Evolutionary conservation across 2,329 filamentous ascomycete genomes (phyloP).

Genomic region (Paracoccidioides brasiliensis): DNA sequence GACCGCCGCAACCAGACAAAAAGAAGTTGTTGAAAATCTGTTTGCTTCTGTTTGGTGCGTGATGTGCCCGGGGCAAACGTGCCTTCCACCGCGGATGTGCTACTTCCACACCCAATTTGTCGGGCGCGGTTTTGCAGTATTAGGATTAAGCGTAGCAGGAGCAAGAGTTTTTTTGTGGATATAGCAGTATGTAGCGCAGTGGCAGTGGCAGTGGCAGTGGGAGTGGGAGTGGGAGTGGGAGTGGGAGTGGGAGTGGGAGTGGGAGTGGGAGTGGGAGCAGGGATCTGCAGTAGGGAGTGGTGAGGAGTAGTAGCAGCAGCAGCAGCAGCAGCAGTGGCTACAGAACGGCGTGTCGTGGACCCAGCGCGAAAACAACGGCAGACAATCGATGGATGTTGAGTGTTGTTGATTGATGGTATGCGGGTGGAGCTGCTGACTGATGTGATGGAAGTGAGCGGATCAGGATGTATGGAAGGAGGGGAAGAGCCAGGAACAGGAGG

Average conservation of each 20-base stretch:
- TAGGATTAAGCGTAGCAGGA: too few species aligned
- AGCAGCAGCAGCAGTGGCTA: too few species aligned
- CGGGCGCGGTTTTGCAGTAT: neutral
- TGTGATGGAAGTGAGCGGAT: neutral
- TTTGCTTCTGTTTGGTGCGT: neutral
- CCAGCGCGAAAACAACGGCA: neutral
- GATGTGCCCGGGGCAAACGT: neutral
- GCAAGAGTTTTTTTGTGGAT: too few species aligned
- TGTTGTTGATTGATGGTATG: too few species aligned
- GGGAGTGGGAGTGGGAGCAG: too few species aligned
- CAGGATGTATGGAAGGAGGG: neutral
- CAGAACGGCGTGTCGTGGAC: neutral
- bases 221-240: too few species aligned
- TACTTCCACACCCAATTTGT: neutral
- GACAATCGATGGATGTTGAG: neutral
- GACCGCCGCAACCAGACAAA: neutral
- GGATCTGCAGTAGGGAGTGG: too few species aligned
- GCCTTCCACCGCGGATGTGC: neutral
- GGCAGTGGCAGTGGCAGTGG: too few species aligned
- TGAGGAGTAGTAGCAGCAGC: too few species aligned
- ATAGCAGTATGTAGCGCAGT: too few species aligned
- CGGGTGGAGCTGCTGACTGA: neutral
- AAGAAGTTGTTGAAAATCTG: neutral
- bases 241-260: too few species aligned
- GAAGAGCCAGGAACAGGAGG: neutral